Percentiles rank a stretch among this genome's conserved stretches.
phyloP scores from a whole-genome alignment of 2,329 filamentous ascomycete genomes.

The Hypoxylon sp. region DNA sequence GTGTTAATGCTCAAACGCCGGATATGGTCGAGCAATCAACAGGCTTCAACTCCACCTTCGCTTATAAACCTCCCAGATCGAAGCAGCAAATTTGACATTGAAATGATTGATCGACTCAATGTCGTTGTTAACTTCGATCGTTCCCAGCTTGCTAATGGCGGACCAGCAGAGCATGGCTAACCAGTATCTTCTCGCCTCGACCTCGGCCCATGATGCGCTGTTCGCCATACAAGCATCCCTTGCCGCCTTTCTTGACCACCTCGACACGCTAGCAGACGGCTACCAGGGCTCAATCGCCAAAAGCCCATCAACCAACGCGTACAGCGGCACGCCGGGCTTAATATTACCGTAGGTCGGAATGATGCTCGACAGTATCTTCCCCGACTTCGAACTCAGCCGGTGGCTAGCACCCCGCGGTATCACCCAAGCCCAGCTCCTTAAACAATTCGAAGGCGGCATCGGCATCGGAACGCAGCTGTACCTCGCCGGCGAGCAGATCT shows the following conservation, averaged over 20 bases:
- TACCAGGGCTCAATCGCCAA: constrained; percentile 54
- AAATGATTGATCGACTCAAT: constrained; percentile 38
- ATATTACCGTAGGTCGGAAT: constrained; percentile 41
- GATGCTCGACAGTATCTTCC: constrained; percentile 44
- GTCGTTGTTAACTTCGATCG: constrained; percentile 47
- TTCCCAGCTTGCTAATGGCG: constrained; percentile 51
- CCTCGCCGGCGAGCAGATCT: constrained; percentile 19
- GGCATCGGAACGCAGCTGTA: constrained; percentile 35
- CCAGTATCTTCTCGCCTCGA: constrained; percentile 54
- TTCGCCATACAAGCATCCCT: constrained; percentile 58
- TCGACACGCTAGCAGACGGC: constrained; percentile 50
- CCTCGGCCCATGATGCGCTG: constrained; percentile 57
- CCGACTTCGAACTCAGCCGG: constrained; percentile 43
- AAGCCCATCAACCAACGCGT: constrained; percentile 47
- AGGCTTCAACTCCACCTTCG: constrained; percentile 50
- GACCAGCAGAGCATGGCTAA: constrained; percentile 55
- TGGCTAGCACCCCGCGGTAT: constrained; percentile 47
- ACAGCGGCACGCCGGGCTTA: constrained; percentile 21
- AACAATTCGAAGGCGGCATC: constrained; percentile 39
- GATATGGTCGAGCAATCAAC: constrained; percentile 31
- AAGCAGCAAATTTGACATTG: constrained; percentile 39
- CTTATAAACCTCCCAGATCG: constrained; percentile 45
- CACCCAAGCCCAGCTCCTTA: constrained; percentile 38
- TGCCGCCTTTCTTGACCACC: constrained; percentile 53
- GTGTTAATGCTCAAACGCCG: constrained; percentile 12